Conservation (phyloP, 2,329 filamentous ascomycete species). For the Aspergillus sp. region DNA sequence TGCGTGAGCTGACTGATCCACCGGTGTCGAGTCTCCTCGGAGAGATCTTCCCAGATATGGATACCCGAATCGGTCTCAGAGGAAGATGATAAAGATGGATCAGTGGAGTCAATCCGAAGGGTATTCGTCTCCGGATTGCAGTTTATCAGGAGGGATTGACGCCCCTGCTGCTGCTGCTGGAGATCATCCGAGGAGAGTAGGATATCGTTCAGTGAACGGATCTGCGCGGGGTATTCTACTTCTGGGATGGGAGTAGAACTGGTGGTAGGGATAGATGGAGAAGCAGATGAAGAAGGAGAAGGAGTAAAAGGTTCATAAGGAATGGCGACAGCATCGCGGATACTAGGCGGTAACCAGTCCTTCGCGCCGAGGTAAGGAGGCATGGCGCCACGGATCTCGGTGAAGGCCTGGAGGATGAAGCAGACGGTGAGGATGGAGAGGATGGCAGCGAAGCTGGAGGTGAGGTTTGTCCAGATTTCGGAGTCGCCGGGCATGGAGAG, state of each 20-base stretch:
- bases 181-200: not conserved
- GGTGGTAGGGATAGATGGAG: not conserved
- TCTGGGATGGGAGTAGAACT: too few species aligned
- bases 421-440: slow-evolving; percentile 65
- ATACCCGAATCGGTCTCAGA: not conserved
- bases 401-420: slow-evolving; percentile 60
- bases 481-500: slow-evolving; percentile 62
- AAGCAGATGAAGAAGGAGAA: slow-evolving; percentile 16
- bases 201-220: too few species aligned
- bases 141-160: not conserved
- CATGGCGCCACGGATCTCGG: slow-evolving; percentile 63
- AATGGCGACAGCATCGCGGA: slow-evolving; percentile 45
- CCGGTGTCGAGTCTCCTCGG: slow-evolving; percentile 59
- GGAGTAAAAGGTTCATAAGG: slow-evolving; percentile 32
- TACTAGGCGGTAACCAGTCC: slow-evolving; percentile 55
- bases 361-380: slow-evolving; percentile 59
- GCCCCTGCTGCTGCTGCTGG: too few species aligned
- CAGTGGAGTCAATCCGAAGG: not conserved
- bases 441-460: slow-evolving; percentile 59
- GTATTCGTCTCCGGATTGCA: slow-evolving; percentile 8
- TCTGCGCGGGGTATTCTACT: too few species aligned
- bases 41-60: slow-evolving; percentile 43
- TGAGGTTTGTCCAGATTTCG: slow-evolving; percentile 54
- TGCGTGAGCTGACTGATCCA: slow-evolving; percentile 71
- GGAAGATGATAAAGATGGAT: not conserved